A percentile compares a stretch with the other conserved stretches of the same genome.
Conservation (phyloP, 805 yeast species). For the Yamadazyma takamatsuzukensis region DNA sequence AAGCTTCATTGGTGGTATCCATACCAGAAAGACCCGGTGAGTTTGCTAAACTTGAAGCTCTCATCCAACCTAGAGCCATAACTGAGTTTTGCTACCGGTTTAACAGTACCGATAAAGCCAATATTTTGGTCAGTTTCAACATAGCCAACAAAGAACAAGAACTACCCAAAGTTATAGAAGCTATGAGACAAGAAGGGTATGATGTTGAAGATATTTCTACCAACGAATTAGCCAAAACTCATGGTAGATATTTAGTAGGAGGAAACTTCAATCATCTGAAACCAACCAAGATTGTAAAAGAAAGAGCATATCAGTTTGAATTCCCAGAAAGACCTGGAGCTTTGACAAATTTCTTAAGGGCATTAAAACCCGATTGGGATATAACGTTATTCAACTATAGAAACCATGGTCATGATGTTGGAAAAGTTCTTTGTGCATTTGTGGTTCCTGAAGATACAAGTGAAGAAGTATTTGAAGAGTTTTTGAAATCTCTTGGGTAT, state of each 20-base stretch:
- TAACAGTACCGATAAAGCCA: constrained; percentile 54
- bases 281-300: constrained; percentile 55
- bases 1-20: constrained; percentile 83
- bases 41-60: constrained; percentile 68
- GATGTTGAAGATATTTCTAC: constrained; percentile 80
- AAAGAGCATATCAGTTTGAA: constrained; percentile 78
- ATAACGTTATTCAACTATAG: constrained; percentile 93
- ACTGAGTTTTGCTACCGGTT: constrained; percentile 94
- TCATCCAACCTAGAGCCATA: constrained; percentile 82
- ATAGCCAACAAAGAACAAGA: constrained; percentile 77
- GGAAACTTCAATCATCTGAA: constrained; percentile 47
- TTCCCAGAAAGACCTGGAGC: constrained; percentile 99
- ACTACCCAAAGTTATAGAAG: constrained; percentile 56
- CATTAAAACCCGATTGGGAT: constrained; percentile 80
- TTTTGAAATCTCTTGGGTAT: constrained; percentile 72
- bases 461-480: constrained; percentile 58
- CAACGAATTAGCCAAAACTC: constrained; percentile 93
- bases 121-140: constrained; percentile 83
- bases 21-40: constrained; percentile 95
- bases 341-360: constrained; percentile 68
- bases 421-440: constrained; percentile 87
- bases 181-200: constrained; percentile 48
- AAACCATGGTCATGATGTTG: constrained; percentile 94
- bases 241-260: constrained; percentile 94
- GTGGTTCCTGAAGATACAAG: constrained; percentile 70